These are phyloP conservation scores for Coemansia sp. DNA, from an alignment of 371 early-diverging fungal genomes.

Conservation along the genomic window DNA sequence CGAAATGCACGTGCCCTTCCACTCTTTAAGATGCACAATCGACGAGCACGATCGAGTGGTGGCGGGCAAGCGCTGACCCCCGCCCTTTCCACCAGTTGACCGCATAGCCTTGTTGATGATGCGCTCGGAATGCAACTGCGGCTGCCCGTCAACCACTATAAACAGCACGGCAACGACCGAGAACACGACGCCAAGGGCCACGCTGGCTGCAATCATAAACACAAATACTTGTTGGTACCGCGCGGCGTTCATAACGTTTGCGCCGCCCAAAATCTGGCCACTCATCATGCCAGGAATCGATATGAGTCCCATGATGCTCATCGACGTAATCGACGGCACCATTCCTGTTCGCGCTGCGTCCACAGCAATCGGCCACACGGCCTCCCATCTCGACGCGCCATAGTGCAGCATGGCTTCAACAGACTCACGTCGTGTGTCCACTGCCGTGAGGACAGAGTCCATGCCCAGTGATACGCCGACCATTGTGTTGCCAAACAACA, in stretches of 20 bases:
- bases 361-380: conserved; percentile 66
- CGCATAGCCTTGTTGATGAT: conserved; percentile 34
- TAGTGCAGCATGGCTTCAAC: conserved; percentile 75
- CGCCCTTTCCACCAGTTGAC: not conserved
- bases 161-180: conserved; percentile 60
- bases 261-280: conserved; percentile 86
- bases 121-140: conserved; percentile 62
- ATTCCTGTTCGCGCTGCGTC: conserved; percentile 78
- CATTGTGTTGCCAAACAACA: conserved; percentile 81
- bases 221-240: conserved; percentile 78
- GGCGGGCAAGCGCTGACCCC: conserved; percentile 5
- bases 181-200: conserved; percentile 63
- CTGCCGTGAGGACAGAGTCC: conserved; percentile 59
- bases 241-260: conserved; percentile 74
- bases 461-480: conserved; percentile 79
- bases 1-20: conserved; percentile 11
- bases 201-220: conserved; percentile 77
- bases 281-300: conserved; percentile 93
- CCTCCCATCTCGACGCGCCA: conserved; percentile 88
- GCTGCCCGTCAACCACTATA: conserved; percentile 59
- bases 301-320: conserved; percentile 82
- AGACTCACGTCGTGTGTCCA: conserved; percentile 63
- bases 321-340: conserved; percentile 79
- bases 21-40: conserved; percentile 24
- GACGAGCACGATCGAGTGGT: conserved; percentile 12